These are phyloP conservation scores for Barnettozyma populi DNA, from an alignment of 805 yeast genomes.

Conservation along the genomic window DNA sequence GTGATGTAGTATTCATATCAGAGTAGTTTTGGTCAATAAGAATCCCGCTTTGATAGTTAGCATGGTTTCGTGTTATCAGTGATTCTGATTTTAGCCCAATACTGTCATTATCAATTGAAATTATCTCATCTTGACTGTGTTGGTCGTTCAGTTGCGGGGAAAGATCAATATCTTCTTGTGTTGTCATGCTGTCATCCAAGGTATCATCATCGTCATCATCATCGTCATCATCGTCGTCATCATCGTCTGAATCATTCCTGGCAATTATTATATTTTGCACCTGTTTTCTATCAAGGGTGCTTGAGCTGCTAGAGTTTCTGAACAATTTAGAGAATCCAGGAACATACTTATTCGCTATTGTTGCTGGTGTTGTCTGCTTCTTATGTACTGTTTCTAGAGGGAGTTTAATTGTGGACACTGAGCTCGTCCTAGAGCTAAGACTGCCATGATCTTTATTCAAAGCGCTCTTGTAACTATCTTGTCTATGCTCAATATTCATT, in stretches of 20 bases:
- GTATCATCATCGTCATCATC: slow-evolving; percentile 6
- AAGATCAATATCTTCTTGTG: slow-evolving; percentile 3
- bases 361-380: not conserved
- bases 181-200: slow-evolving; percentile 8
- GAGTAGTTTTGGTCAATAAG: slow-evolving; percentile 21
- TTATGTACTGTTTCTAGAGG: not conserved
- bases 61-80: not conserved
- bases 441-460: not conserved
- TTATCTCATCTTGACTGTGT: not conserved
- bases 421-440: slow-evolving; percentile 5
- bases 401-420: slow-evolving; percentile 6
- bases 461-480: not conserved
- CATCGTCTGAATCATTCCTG: slow-evolving; percentile 6
- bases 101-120: not conserved
- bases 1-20: slow-evolving; percentile 19
- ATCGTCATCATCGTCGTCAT: slow-evolving; percentile 9
- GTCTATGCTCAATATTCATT: not conserved
- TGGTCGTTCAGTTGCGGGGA: slow-evolving; percentile 7
- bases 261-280: not conserved
- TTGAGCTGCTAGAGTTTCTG: slow-evolving; percentile 18
- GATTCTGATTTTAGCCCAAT: not conserved
- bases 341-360: slow-evolving; percentile 13
- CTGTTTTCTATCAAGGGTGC: slow-evolving; percentile 9
- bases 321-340: slow-evolving; percentile 22
- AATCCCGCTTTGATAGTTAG: slow-evolving; percentile 17